Evolutionary conservation across 78 protist genomes (phyloP).

Genomic region (Emiliania huxleyi): DNA sequence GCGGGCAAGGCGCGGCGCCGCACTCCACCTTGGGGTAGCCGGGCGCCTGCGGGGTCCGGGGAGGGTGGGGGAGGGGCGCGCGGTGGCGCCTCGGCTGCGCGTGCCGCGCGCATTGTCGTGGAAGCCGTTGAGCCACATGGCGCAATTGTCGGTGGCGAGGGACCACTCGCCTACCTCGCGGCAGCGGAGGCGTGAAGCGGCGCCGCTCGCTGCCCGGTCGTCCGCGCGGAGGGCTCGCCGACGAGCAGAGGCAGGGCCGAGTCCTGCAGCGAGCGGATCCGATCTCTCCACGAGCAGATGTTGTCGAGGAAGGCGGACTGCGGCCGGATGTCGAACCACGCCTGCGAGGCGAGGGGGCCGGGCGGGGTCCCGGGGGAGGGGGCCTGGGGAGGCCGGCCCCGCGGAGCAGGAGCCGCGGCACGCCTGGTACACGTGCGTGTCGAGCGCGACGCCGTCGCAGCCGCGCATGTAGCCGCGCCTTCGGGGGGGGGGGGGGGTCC

Average conservation of each 20-base stretch:
- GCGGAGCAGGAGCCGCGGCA: background rate
- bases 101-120: slow-evolving; percentile 19
- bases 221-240: no score
- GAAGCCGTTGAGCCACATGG: slow-evolving; percentile 31
- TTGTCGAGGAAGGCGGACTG: background rate
- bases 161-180: background rate
- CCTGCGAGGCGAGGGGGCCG: background rate
- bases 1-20: background rate
- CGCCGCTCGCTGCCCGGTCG: background rate
- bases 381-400: no score
- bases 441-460: background rate
- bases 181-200: background rate
- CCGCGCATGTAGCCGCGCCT: background rate
- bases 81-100: no score
- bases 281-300: background rate
- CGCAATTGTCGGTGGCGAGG: slow-evolving; percentile 15
- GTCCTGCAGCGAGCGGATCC: background rate
- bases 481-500: background rate
- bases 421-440: background rate
- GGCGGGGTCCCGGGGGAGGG: background rate
- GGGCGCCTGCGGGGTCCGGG: no score
- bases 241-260: background rate
- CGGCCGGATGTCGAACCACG: background rate
- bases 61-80: no score
- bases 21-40: background rate